Evolutionary conservation across 192 early-diverging fungal genomes (phyloP), one percentile per base, ranked within the genome.

Genomic region (Chytriomyces sp.): DNA sequence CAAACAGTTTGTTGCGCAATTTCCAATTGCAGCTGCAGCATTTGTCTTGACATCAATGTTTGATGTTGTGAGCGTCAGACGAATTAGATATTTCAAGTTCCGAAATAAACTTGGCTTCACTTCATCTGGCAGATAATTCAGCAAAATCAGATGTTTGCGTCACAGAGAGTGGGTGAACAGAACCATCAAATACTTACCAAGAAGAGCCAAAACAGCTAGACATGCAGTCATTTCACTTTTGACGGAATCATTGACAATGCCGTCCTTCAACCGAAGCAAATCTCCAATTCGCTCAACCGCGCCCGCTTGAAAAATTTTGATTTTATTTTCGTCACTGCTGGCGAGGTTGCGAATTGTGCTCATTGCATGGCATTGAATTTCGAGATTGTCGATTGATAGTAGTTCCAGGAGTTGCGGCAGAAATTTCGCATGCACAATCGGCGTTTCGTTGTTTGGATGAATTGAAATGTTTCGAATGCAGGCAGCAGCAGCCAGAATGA

Each of bases 401-500:
- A 93, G 84, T 16, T 87, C 82, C 69, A 92, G 89, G 48, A 93
- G 72, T 10, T 87, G 87, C 44, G 91, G 83, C 65, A 96, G 81
- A 66, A 95, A 93, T 24, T 90, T 91, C 45, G 91, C 92, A 72
- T 92, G 89, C 50, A 95, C 88, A 68, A 95, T 94, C 45, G 92
- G 93, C 23, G 90, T 89, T 80, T 95, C 94, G 85, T 95, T 95
- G 62, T 87, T 82, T 11, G 92, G 88, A 76, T 94, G 93, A 64
- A 96, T 95, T 48, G 94, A 95, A 50, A 95, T 89, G 77, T 95
- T 96, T 65, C 94, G 91, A 65, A 96, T 85, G 61, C 94, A 95
- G 4, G 94, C 94, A 16, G 93, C 92, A 0, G 94, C 93, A 5
- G 95, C 94, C 0, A 94, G 79, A 20, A 93, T 91, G 75, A 95